phyloP scores from a whole-genome alignment of 352 stramenopile species.

The Globisporangium viniferum region DNA sequence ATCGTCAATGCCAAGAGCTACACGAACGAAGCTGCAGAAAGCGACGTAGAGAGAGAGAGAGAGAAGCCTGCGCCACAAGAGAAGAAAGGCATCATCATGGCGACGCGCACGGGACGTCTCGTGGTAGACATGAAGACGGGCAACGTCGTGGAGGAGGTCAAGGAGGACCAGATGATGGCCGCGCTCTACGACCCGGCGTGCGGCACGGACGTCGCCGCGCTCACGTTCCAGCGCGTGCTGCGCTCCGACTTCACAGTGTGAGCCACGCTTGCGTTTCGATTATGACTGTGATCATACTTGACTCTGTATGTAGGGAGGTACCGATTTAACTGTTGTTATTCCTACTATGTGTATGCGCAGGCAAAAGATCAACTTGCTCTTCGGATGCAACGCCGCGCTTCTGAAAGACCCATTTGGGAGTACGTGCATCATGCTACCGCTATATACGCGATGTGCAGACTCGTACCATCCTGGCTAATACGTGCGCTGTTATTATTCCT shows the following conservation, averaged over 20 bases:
- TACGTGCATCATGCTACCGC: conserved; percentile 20
- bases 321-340: not conserved
- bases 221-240: conserved; percentile 44
- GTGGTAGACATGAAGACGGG: conserved; percentile 51
- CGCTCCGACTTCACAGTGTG: conserved; percentile 64
- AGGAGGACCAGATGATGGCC: conserved; percentile 65
- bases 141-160: conserved; percentile 65
- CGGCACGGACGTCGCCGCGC: conserved; percentile 27
- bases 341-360: conserved; percentile 5
- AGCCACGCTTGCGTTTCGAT: not conserved
- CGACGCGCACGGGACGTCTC: conserved; percentile 50
- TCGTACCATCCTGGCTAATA: not conserved
- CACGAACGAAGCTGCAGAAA: not conserved
- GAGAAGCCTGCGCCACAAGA: not conserved
- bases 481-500: not conserved
- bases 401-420: conserved; percentile 67
- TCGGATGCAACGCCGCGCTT: conserved; percentile 58
- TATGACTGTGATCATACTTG: not conserved
- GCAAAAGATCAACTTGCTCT: conserved; percentile 57
- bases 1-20: not conserved
- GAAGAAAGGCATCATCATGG: conserved; percentile 23
- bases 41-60: not conserved
- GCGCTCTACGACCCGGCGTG: conserved; percentile 46
- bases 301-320: not conserved
- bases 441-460: not conserved